These are phyloP conservation scores for Artemisia tridentata DNA, from an alignment of 129 eudicot species.

Conservation along the genomic window DNA sequence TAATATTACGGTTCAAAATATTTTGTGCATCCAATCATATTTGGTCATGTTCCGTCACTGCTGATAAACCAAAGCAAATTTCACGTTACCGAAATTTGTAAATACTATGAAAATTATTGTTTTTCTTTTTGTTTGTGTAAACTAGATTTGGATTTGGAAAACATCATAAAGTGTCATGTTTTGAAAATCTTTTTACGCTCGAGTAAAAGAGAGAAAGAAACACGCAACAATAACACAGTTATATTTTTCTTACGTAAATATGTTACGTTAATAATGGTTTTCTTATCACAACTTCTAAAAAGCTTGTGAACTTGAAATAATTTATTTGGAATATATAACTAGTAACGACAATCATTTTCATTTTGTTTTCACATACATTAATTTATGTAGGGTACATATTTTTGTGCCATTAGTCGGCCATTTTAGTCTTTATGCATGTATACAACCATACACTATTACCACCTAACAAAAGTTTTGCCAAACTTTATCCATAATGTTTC, in stretches of 20 bases:
- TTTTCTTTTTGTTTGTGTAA: not conserved
- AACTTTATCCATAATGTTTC: constrained; percentile 1
- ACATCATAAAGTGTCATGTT: not conserved
- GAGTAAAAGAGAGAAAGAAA: no score
- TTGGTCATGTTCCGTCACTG: no score
- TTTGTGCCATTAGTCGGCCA: not conserved
- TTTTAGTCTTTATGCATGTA: not conserved
- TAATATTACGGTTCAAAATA: no score
- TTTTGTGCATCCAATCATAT: no score
- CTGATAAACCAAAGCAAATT: no score
- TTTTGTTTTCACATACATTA: constrained; percentile 8
- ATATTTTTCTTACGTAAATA: not conserved
- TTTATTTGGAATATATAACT: not conserved
- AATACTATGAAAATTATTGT: not conserved
- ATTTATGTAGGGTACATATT: not conserved
- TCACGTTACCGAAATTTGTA: no score
- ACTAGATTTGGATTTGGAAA: not conserved
- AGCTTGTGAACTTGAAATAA: not conserved
- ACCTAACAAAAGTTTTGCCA: constrained; percentile 21
- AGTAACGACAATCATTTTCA: not conserved
- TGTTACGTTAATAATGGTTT: no score
- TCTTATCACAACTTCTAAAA: no score
- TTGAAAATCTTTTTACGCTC: not conserved
- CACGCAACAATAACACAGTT: not conserved
- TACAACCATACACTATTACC: not conserved